These are phyloP conservation scores for Neopestalotiopsis rosae DNA, from an alignment of 2,329 filamentous ascomycete species.

Conservation along the genomic window DNA sequence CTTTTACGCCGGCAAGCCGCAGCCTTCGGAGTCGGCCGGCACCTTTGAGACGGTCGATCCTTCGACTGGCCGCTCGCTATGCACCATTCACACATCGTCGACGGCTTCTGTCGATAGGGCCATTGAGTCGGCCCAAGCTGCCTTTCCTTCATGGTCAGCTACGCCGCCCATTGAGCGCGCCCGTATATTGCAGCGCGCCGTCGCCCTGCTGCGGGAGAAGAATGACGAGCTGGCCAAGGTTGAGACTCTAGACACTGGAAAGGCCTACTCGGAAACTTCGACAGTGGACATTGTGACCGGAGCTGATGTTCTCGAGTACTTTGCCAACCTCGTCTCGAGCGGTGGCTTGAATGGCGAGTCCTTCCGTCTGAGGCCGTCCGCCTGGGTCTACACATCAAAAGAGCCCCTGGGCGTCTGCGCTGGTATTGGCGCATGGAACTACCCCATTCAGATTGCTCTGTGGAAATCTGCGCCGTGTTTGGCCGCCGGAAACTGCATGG, in stretches of 20 bases:
- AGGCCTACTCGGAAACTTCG: slow-evolving; percentile 83
- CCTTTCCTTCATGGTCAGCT: slow-evolving; percentile 78
- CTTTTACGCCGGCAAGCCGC: slow-evolving; percentile 76
- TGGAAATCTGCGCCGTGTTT: slow-evolving; percentile 90
- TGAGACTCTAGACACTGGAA: slow-evolving; percentile 87
- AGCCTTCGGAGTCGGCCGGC: slow-evolving; percentile 61
- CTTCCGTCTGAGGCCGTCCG: slow-evolving; percentile 73
- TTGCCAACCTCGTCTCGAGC: slow-evolving; percentile 77
- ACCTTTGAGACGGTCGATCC: slow-evolving; percentile 79
- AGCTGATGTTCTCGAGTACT: slow-evolving; percentile 86
- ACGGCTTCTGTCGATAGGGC: slow-evolving; percentile 72
- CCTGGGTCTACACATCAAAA: slow-evolving; percentile 84
- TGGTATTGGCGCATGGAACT: slow-evolving; percentile 91
- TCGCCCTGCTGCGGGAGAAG: slow-evolving; percentile 71
- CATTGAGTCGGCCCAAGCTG: slow-evolving; percentile 70
- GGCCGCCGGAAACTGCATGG: slow-evolving; percentile 86
- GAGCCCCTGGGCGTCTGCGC: slow-evolving; percentile 83
- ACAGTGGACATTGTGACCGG: slow-evolving; percentile 84
- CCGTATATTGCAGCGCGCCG: slow-evolving; percentile 79
- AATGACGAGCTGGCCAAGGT: slow-evolving; percentile 81
- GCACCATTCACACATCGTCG: slow-evolving; percentile 75
- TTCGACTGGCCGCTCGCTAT: slow-evolving; percentile 70
- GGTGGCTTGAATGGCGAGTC: slow-evolving; percentile 84
- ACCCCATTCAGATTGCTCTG: slow-evolving; percentile 86
- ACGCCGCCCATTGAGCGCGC: slow-evolving; percentile 77